phyloP scores from a whole-genome alignment of 2,329 filamentous ascomycete species.

The Alternaria angustiovoidea region DNA sequence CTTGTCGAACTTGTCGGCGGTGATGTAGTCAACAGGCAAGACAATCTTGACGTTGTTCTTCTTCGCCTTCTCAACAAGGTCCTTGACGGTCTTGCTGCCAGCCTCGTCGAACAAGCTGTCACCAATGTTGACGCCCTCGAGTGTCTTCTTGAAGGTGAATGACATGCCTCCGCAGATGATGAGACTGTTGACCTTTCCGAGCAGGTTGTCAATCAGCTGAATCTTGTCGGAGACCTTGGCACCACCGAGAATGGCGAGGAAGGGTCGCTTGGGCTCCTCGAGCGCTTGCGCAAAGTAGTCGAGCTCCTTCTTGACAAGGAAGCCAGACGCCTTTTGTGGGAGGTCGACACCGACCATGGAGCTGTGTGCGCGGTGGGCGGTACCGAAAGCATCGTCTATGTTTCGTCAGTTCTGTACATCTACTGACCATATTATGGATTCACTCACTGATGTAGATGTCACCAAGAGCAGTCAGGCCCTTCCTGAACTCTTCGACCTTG shows the following conservation, averaged over 20 bases:
- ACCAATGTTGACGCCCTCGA: slow-evolving; percentile 88
- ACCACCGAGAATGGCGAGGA: slow-evolving; percentile 97
- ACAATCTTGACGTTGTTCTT: slow-evolving; percentile 95
- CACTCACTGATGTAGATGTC: slow-evolving; percentile 93
- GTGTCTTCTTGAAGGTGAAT: slow-evolving; percentile 99
- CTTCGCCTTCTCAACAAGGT: slow-evolving; percentile 94
- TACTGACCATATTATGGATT: background rate
- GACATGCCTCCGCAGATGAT: slow-evolving; percentile 98
- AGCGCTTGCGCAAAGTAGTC: slow-evolving; percentile 99
- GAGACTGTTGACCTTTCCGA: slow-evolving; percentile 96
- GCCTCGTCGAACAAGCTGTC: slow-evolving; percentile 92
- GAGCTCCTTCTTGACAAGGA: slow-evolving; percentile 99
- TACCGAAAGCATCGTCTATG: slow-evolving; percentile 95
- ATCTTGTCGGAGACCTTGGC: slow-evolving; percentile 99
- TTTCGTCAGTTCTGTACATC: slow-evolving; percentile 27
- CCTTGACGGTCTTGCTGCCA: slow-evolving; percentile 87
- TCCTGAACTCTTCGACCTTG: slow-evolving; percentile 91
- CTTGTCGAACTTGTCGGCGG: slow-evolving; percentile 90
- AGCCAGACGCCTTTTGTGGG: slow-evolving; percentile 95
- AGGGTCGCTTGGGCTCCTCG: slow-evolving; percentile 90
- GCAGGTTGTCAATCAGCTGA: slow-evolving; percentile 97
- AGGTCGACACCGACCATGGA: slow-evolving; percentile 98
- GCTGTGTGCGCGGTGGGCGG: slow-evolving; percentile 96
- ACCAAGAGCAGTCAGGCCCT: slow-evolving; percentile 90
- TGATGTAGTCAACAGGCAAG: slow-evolving; percentile 93